Evolutionary conservation across 192 early-diverging fungal genomes (phyloP), one percentile per base, ranked within the genome.

Genomic region (Coemansia asiatica): DNA sequence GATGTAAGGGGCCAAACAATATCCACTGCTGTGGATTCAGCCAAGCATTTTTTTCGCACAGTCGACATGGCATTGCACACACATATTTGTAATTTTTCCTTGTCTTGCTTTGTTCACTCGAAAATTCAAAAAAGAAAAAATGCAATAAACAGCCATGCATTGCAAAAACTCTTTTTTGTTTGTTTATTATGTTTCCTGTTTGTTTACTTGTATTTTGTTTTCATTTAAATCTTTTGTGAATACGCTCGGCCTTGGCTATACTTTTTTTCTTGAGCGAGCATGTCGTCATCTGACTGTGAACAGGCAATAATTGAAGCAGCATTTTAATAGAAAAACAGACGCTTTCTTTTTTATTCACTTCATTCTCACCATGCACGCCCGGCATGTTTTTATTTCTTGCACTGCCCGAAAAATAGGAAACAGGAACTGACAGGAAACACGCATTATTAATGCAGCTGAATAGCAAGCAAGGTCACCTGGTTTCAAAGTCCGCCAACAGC

Each of bases 21-120:
- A 54, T 54, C 51, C 51, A 54, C 15, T 54, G 51, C 51, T 54
- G 51, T 54, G 51, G 51, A 8, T 54, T 27, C 51, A 28, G 51
- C 26, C 26, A 44, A 13, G 15, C 40, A 44, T 44, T 44, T 44
- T 44, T 44, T 44, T 44, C 40, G 40, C 40, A 44, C 40, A 44
- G 40, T 12, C 40, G 40, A 44, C 40, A 44, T 44, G 40, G 40
- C 40, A 44, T 44, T 44, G 40, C 50, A 51, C 50, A 51, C 50
- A 51, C 50, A 21, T 25, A 44, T 44, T 44, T 44, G 40, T 44
- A 44, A 44, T 44, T 44, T 44, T 44, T 44, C 10, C 10, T 12
- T 13, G 8, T 16, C 15, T 12, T 44, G 40, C 40, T 53, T 53
- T 27, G 21, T 53, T 53, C 26, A 53, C 26, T 23, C 12, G 1